A percentile compares a stretch with the other conserved stretches of the same genome.
Evolutionary conservation across 139 green algal species (phyloP).

Genomic region (Chlorella sp.): DNA sequence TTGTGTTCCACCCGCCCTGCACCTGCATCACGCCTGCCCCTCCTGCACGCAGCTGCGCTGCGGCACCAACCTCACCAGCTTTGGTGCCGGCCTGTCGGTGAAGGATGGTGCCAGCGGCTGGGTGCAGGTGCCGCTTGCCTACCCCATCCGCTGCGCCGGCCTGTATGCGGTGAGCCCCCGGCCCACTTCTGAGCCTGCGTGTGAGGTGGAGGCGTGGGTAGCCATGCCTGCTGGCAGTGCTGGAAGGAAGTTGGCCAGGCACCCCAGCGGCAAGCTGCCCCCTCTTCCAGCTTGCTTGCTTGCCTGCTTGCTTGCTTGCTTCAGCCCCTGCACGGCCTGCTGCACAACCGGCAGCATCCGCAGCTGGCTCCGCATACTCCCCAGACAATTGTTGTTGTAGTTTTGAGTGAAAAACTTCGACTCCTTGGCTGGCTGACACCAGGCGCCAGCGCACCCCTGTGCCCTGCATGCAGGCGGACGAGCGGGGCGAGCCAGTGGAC

Average conservation of each 20-base stretch:
- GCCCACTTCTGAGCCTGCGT: no score
- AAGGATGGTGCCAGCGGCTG: neutral
- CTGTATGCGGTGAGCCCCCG: constrained; percentile 13
- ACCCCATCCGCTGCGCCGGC: constrained; percentile 31
- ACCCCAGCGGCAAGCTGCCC: neutral
- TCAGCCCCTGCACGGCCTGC: neutral
- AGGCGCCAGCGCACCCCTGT: no score
- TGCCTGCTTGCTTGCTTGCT: no score
- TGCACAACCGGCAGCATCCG: neutral
- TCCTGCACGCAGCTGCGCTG: neutral
- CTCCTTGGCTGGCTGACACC: no score
- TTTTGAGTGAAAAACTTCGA: neutral
- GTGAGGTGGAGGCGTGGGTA: neutral
- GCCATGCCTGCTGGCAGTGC: neutral
- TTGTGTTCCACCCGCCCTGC: no score
- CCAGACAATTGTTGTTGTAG: no score
- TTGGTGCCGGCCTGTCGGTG: constrained; percentile 20
- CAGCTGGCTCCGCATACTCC: neutral
- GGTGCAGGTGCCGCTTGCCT: constrained; percentile 34
- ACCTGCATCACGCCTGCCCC: no score
- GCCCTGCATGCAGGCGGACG: neutral
- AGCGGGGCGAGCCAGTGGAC: constrained; percentile 10
- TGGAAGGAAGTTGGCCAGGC: neutral
- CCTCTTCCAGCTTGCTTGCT: no score
- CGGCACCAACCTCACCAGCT: constrained; percentile 28